Base-by-base conservation (phyloP, 2,329 filamentous ascomycete species). In the Xylariaceae sp. region DNA sequence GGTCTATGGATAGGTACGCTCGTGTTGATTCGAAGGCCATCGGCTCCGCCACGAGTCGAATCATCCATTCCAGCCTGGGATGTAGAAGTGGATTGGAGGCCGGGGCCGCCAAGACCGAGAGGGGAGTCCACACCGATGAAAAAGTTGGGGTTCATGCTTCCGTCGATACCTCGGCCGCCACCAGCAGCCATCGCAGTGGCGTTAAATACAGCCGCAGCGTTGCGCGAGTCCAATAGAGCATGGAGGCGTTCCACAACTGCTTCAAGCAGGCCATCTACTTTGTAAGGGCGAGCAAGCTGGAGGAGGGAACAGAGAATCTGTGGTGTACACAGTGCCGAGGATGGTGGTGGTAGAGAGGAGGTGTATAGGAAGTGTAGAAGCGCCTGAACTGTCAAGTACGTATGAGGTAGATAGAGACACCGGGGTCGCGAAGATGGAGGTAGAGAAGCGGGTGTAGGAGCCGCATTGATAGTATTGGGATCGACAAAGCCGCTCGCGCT, bases 121-220 rank as follows among this genome's bases (percentile, higher is more conserved):
- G 58, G 55, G 3, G 56, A 47, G 58, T 76, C 64, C 61, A 66
- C 53, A 52, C 71, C 68, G 5, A 80, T 73, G 56, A 78, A 82
- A 63, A 76, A 82, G 58, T 83, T 82, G 46, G 81, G 82, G 56
- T 82, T 82, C 22, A 82, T 67, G 2, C 71, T 74, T 29, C 76
- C 88, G 42, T 86, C 83, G 22, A 92, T 88, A 38, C 88, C 87
- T 38, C 90, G 82, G 0, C 93, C 93, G 21, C 93, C 91, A 10
- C 93, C 93, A 1, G 93, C 93, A 1, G 91, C 93, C 93, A 97
- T 97, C 42, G 93, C 93, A 0, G 92, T 93, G 0, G 93, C 93
- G 55, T 98, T 98, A 74, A 98, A 98, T 0, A 98, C 91, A 5
- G 93, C 93, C 0, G 93, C 93, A 0, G 93, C 92, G 56, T 97